Evolutionary conservation across 176 grass and related monocot species (phyloP).

Genomic region (maize (Zea mays)): Zm-B73-REFERENCE-NAM-5.0 NC_050100.1:43580501-43581000

Average conservation of each 20-base stretch:
- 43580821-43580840: conserved; percentile 34
- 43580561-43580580: neutral
- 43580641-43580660: too few relatives aligned
- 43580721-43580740: too few relatives aligned
- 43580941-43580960: conserved; percentile 43
- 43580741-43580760: too few relatives aligned
- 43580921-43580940: conserved; percentile 48
- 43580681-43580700: neutral
- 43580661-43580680: neutral
- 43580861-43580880: conserved; percentile 53
- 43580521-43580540: neutral
- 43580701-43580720: neutral
- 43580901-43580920: conserved; percentile 55
- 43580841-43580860: conserved; percentile 72
- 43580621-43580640: conserved; percentile 35
- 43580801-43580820: conserved; percentile 29
- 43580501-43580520: conserved; percentile 54
- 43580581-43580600: neutral
- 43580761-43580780: too few relatives aligned
- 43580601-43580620: neutral
- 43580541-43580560: neutral
- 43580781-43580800: neutral
- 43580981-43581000: neutral
- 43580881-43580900: conserved; percentile 66
- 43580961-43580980: neutral